These are phyloP conservation scores for Fusarium sp. DNA, from an alignment of 2,329 filamentous ascomycete species.

Conservation along the genomic window DNA sequence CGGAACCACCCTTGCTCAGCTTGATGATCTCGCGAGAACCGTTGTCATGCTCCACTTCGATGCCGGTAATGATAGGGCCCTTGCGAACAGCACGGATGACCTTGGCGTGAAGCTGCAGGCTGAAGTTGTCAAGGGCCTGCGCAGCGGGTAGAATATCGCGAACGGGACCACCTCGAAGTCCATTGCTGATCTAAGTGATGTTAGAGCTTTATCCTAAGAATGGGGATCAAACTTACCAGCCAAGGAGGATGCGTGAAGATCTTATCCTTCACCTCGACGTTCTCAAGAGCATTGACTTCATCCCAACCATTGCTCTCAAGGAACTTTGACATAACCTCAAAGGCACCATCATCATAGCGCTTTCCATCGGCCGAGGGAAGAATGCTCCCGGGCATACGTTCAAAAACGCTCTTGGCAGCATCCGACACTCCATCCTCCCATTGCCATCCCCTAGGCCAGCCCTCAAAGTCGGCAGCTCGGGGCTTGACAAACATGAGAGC, in stretches of 20 bases:
- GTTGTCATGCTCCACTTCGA: slow-evolving; percentile 68
- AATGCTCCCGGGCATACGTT: slow-evolving; percentile 61
- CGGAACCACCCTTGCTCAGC: slow-evolving; percentile 68
- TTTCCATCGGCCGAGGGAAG: slow-evolving; percentile 73
- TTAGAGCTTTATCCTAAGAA: not conserved
- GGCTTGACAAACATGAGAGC: slow-evolving; percentile 76
- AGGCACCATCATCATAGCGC: slow-evolving; percentile 73
- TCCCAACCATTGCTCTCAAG: slow-evolving; percentile 70
- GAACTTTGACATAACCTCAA: slow-evolving; percentile 68
- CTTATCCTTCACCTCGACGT: slow-evolving; percentile 70
- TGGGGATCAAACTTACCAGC: slow-evolving; percentile 47
- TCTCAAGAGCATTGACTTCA: slow-evolving; percentile 67
- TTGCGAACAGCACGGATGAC: slow-evolving; percentile 74
- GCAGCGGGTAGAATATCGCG: slow-evolving; percentile 75
- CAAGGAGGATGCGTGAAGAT: slow-evolving; percentile 73
- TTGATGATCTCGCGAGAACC: slow-evolving; percentile 67
- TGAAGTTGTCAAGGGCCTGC: slow-evolving; percentile 69
- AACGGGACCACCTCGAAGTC: slow-evolving; percentile 74
- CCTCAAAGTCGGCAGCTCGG: slow-evolving; percentile 72
- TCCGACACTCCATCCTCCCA: slow-evolving; percentile 61
- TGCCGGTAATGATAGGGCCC: slow-evolving; percentile 69
- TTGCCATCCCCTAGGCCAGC: slow-evolving; percentile 76
- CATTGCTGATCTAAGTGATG: slow-evolving; percentile 65
- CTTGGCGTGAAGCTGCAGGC: slow-evolving; percentile 70
- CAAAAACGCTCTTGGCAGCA: slow-evolving; percentile 70